These are phyloP conservation scores for Hordeum vulgare DNA, from an alignment of 176 grass and related monocot genomes.

Conservation along the genomic window MorexV3_pseudomolecules_assembly NC_058521.1:558179076-558179575, in stretches of 20 bases:
- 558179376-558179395: slow-evolving; percentile 97
- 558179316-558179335: slow-evolving; percentile 33
- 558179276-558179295: slow-evolving; percentile 91
- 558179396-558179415: slow-evolving; percentile 96
- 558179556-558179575: slow-evolving; percentile 97
- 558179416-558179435: slow-evolving; percentile 87
- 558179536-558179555: slow-evolving; percentile 84
- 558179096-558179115: slow-evolving; percentile 75
- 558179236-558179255: slow-evolving; percentile 65
- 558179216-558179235: slow-evolving; percentile 76
- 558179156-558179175: slow-evolving; percentile 87
- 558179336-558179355: slow-evolving; percentile 66
- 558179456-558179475: slow-evolving; percentile 62
- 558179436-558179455: slow-evolving; percentile 90
- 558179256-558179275: slow-evolving; percentile 72
- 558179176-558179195: slow-evolving; percentile 86
- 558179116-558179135: slow-evolving; percentile 83
- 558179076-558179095: slow-evolving; percentile 92
- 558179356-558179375: slow-evolving; percentile 86
- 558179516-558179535: slow-evolving; percentile 68
- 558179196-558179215: slow-evolving; percentile 98
- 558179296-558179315: slow-evolving; percentile 79
- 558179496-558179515: slow-evolving; percentile 68
- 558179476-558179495: slow-evolving; percentile 36
- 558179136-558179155: slow-evolving; percentile 80